Conservation (phyloP, 169 alveolate species). For the Eimeria sp. region DNA sequence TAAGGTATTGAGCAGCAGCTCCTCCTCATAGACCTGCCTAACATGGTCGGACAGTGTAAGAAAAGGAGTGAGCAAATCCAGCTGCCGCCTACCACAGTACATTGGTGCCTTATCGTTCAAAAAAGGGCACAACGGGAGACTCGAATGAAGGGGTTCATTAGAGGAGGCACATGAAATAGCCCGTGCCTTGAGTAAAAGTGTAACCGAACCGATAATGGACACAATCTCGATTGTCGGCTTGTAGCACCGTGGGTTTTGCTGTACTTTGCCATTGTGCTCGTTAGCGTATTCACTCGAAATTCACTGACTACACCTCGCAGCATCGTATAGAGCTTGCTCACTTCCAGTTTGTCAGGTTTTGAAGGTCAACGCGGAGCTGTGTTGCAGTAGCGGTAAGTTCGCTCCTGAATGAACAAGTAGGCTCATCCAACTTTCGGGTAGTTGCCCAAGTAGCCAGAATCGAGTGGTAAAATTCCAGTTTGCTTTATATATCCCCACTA, state of each 20-base stretch:
- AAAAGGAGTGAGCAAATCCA: not conserved
- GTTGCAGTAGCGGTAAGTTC: conserved; percentile 49
- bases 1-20: conserved; percentile 45
- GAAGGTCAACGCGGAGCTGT: conserved; percentile 62
- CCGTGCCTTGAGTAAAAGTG: not conserved
- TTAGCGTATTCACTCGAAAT: not conserved
- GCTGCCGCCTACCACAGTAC: not conserved
- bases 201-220: not conserved
- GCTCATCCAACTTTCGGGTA: not conserved
- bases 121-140: not conserved
- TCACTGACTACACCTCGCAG: not conserved
- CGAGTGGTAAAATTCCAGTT: not conserved
- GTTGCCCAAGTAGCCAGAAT: not conserved
- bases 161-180: not conserved
- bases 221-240: not conserved
- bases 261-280: not conserved
- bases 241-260: not conserved
- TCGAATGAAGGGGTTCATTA: not conserved
- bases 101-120: not conserved
- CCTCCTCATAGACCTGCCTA: conserved; percentile 66
- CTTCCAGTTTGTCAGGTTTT: conserved; percentile 52
- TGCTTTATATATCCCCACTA: not conserved
- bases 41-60: not conserved
- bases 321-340: conserved; percentile 25
- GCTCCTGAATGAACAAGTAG: conserved; percentile 12